These are phyloP conservation scores for Aspergillus luchuensis DNA, from an alignment of 2,329 filamentous ascomycete genomes.

Conservation along the genomic window DNA sequence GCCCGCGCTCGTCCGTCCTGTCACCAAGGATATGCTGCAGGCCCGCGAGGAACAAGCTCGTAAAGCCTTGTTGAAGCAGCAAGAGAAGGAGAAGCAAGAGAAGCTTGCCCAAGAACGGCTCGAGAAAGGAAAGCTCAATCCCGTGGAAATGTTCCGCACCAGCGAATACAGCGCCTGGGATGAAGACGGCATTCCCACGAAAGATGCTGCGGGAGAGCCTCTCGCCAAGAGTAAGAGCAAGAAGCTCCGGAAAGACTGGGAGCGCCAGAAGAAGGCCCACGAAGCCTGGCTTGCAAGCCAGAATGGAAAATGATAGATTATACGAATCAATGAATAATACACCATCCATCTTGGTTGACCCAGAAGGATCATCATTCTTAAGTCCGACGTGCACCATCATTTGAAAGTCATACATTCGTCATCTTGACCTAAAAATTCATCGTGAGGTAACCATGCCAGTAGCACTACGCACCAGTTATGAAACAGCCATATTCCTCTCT, in stretches of 20 bases:
- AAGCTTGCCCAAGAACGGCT: conserved; percentile 51
- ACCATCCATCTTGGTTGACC: conserved; percentile 5
- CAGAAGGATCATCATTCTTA: not conserved
- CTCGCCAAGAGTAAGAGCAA: conserved; percentile 78
- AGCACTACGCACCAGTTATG: not conserved
- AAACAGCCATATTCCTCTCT: not conserved
- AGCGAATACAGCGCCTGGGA: conserved; percentile 77
- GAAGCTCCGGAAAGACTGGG: conserved; percentile 86
- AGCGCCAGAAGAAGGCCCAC: conserved; percentile 75
- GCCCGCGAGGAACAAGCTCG: conserved; percentile 58
- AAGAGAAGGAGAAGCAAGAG: conserved; percentile 52
- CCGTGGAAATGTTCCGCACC: conserved; percentile 55
- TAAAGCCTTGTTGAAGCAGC: conserved; percentile 49
- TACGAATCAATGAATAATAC: not conserved
- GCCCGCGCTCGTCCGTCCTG: conserved; percentile 69
- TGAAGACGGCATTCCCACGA: conserved; percentile 75
- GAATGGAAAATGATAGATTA: conserved; percentile 12
- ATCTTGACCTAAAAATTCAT: not conserved
- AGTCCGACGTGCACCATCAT: not conserved
- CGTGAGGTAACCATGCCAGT: not conserved
- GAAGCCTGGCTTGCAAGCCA: conserved; percentile 21
- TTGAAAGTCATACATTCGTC: not conserved
- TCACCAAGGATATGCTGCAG: conserved; percentile 60
- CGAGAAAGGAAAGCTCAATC: conserved; percentile 47
- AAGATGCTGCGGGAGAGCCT: conserved; percentile 75